Evolutionary conservation across 345 rosid genomes (phyloP).

Genomic region (Eucalyptus pauciflora): DNA sequence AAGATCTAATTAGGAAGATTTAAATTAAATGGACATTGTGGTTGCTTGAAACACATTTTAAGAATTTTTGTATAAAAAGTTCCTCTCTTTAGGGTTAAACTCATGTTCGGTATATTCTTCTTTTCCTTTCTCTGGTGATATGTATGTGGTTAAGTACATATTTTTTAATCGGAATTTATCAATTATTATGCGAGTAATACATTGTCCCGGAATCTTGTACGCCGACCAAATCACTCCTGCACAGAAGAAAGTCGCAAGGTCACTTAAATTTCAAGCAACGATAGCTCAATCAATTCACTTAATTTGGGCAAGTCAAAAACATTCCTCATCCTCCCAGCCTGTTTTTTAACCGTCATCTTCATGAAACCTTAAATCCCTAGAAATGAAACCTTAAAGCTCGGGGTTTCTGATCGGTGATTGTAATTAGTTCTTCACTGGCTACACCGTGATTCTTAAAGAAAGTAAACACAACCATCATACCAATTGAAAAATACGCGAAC

Average conservation of each 20-base stretch:
- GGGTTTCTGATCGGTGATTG: not conserved
- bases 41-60: not conserved
- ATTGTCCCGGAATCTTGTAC: not conserved
- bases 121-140: not conserved
- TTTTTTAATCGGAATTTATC: not conserved
- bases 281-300: not conserved
- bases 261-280: not conserved
- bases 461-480: not conserved
- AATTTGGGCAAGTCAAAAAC: not conserved
- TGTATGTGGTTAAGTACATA: not conserved
- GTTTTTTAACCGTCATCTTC: not conserved
- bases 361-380: not conserved
- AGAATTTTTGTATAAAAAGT: not conserved
- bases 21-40: not conserved
- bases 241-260: not conserved
- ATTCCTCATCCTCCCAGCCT: not conserved
- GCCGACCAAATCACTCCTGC: not conserved
- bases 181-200: not conserved
- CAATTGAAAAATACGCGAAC: not conserved
- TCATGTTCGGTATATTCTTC: not conserved
- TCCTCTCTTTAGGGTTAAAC: not conserved
- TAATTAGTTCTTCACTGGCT: not conserved
- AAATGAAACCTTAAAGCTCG: not conserved
- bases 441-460: not conserved
- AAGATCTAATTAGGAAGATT: not conserved